Percentiles rank a stretch among this genome's conserved stretches.
phyloP scores from a whole-genome alignment of 1,139 yeast genomes.

The Suhomyces coccinellae region DNA sequence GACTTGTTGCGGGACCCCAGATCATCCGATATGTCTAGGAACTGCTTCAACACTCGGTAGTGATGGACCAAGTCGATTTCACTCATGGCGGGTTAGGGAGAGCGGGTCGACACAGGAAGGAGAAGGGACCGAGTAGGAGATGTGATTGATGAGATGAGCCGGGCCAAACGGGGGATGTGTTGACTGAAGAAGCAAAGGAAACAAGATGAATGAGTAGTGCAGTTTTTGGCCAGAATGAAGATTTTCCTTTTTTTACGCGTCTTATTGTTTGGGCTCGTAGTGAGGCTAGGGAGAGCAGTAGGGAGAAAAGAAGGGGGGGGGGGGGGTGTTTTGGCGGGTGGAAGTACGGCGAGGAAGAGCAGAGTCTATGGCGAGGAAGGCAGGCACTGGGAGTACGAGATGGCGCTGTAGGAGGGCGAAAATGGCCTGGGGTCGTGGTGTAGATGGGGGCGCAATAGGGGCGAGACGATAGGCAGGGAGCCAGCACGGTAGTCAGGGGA shows the following conservation, averaged over 20 bases:
- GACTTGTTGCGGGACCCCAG: conserved; percentile 42
- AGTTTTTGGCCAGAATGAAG: background rate
- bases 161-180: background rate
- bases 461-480: too few relatives aligned
- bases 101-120: background rate
- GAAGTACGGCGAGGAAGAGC: too few relatives aligned
- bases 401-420: too few relatives aligned
- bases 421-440: background rate
- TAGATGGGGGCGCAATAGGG: background rate
- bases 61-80: conserved; percentile 46
- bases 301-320: too few relatives aligned
- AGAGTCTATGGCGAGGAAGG: too few relatives aligned
- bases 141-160: background rate
- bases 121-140: background rate
- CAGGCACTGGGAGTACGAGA: too few relatives aligned
- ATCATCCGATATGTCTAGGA: conserved; percentile 54
- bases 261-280: background rate
- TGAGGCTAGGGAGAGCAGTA: too few relatives aligned
- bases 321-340: too few relatives aligned
- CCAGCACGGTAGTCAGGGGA: too few relatives aligned
- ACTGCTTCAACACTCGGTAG: conserved; percentile 52
- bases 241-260: conserved; percentile 11
- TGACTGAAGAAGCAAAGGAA: background rate
- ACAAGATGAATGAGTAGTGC: background rate
- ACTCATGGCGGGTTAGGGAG: conserved; percentile 18